Evolutionary conservation across 352 stramenopile genomes (phyloP).

Genomic region (Elongisporangium prolatum): DNA sequence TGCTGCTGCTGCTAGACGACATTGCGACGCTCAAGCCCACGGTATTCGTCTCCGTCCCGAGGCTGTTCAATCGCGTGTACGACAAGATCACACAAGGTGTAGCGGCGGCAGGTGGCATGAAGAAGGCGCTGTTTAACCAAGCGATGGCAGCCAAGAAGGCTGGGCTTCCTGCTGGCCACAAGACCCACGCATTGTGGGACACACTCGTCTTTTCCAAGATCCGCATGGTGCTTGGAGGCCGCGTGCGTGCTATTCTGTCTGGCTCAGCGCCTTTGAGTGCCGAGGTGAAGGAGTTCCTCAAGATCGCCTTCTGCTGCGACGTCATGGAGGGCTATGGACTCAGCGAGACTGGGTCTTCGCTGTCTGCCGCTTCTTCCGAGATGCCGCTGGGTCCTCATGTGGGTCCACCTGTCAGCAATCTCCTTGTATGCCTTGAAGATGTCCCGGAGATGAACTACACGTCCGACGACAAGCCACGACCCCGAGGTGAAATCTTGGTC

Average conservation of each 20-base stretch:
- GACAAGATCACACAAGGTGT: conserved; percentile 92
- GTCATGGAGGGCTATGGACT: conserved; percentile 96
- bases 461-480: conserved; percentile 64
- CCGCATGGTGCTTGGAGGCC: conserved; percentile 87
- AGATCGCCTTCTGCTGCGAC: conserved; percentile 90
- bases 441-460: conserved; percentile 97
- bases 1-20: conserved; percentile 91
- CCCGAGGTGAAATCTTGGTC: conserved; percentile 61
- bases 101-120: conserved; percentile 39
- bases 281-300: conserved; percentile 95
- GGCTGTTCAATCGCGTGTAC: conserved; percentile 96
- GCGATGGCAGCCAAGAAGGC: conserved; percentile 53
- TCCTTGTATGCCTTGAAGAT: conserved; percentile 93
- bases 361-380: conserved; percentile 56
- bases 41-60: conserved; percentile 91
- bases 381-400: conserved; percentile 88
- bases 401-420: conserved; percentile 77
- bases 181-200: conserved; percentile 90
- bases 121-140: conserved; percentile 70
- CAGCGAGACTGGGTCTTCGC: conserved; percentile 90
- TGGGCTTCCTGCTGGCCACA: conserved; percentile 42
- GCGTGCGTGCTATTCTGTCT: conserved; percentile 87
- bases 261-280: conserved; percentile 91
- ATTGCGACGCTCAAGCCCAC: conserved; percentile 90
- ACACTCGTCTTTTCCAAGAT: conserved; percentile 95